Percentiles rank a stretch among this genome's conserved stretches.
Conservation (phyloP, 306 rosid species). For the Quercus engelmannii region DNA sequence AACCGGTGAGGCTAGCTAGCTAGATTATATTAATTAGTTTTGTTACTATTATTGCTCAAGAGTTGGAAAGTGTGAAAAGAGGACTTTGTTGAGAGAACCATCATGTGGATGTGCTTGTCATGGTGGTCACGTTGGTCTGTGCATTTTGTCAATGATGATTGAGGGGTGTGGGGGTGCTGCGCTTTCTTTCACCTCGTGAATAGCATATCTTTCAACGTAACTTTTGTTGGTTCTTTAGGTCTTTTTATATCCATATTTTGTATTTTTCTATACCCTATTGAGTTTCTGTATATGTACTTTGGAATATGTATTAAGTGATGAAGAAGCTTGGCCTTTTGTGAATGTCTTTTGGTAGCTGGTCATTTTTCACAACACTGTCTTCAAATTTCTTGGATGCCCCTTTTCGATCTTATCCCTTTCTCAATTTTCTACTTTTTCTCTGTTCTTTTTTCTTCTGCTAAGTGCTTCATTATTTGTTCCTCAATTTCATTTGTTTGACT, state of each 20-base stretch:
- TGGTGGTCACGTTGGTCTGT: slow-evolving; percentile 2
- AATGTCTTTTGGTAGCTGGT: not conserved
- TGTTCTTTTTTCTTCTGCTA: no score
- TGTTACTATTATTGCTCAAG: not conserved
- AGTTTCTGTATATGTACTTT: slow-evolving; percentile 23
- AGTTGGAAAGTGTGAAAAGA: slow-evolving; percentile 14
- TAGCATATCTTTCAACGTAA: slow-evolving; percentile 1
- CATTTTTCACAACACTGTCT: not conserved
- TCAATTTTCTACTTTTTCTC: not conserved
- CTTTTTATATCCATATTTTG: not conserved
- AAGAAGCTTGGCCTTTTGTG: slow-evolving; percentile 9
- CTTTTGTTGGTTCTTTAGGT: not conserved
- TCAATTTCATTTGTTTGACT: not conserved
- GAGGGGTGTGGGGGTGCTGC: slow-evolving; percentile 13
- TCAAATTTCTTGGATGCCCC: not conserved
- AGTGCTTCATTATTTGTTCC: not conserved
- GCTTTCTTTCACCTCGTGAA: slow-evolving; percentile 9
- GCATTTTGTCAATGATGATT: slow-evolving; percentile 23
- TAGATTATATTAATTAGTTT: not conserved
- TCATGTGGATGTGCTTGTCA: slow-evolving; percentile 1
- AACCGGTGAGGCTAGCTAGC: slow-evolving; percentile 53
- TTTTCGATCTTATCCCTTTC: not conserved
- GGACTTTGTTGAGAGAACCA: slow-evolving; percentile 3
- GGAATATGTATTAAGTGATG: slow-evolving; percentile 13
- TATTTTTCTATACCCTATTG: slow-evolving; percentile 14